Percentiles rank a stretch among this genome's conserved stretches.
These are phyloP conservation scores for Epichloe baconii DNA, from an alignment of 2,329 filamentous ascomycete species.

Conservation along the genomic window DNA sequence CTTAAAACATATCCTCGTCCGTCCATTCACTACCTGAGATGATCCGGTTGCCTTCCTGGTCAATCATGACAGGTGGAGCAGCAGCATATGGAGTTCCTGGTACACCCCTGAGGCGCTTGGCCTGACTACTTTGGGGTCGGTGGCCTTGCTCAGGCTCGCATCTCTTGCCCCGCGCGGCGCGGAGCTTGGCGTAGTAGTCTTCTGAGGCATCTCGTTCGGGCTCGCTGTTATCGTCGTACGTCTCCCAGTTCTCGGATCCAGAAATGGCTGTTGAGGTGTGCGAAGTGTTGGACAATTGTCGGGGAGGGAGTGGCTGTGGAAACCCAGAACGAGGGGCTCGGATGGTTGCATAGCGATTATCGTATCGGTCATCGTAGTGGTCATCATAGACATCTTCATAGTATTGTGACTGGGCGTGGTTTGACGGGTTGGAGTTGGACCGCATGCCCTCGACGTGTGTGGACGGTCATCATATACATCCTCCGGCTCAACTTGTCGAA, in stretches of 20 bases:
- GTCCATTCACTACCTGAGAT: constrained; percentile 55
- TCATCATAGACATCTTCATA: constrained; percentile 26
- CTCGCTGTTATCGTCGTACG: constrained; percentile 75
- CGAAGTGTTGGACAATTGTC: constrained; percentile 55
- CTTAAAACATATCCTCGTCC: constrained; percentile 46
- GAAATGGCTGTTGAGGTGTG: constrained; percentile 64
- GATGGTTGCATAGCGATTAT: constrained; percentile 28
- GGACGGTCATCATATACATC: constrained; percentile 68
- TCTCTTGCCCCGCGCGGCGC: constrained; percentile 54
- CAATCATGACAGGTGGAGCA: constrained; percentile 34
- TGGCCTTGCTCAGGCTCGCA: constrained; percentile 37
- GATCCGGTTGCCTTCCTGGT: constrained; percentile 48
- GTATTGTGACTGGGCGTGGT: constrained; percentile 18
- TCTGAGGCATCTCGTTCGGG: constrained; percentile 64
- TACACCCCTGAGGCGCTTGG: constrained; percentile 42
- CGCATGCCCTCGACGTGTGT: constrained; percentile 21
- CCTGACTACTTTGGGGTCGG: constrained; percentile 27
- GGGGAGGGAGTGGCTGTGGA: constrained; percentile 30
- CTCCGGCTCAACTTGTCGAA: constrained; percentile 55
- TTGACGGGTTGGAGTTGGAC: constrained; percentile 27
- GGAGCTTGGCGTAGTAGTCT: constrained; percentile 66
- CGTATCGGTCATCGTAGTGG: constrained; percentile 12
- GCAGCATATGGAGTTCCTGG: constrained; percentile 27
- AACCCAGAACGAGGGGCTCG: constrained; percentile 23
- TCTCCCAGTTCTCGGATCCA: constrained; percentile 95